Conservation (phyloP, 192 early-diverging fungal genomes). For the Coemansia sp. region DNA sequence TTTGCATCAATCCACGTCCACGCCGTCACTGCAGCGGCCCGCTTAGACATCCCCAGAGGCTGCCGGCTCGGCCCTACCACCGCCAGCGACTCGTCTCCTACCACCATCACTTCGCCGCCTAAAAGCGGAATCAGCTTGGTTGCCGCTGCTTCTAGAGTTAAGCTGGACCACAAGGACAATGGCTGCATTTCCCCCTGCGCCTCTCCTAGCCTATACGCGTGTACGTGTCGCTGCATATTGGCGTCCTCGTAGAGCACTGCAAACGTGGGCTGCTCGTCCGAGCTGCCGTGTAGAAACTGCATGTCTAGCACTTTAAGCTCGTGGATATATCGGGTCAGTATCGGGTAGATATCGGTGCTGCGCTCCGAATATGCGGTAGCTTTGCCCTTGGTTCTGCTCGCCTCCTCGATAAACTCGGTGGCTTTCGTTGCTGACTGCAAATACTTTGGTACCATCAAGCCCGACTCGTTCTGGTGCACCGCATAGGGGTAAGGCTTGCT, state of each 20-base stretch:
- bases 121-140: slow-evolving; percentile 25
- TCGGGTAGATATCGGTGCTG: slow-evolving; percentile 37
- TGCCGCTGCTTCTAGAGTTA: slow-evolving; percentile 18
- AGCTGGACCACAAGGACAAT: slow-evolving; percentile 18
- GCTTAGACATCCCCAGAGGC: slow-evolving; percentile 12
- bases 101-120: slow-evolving; percentile 18
- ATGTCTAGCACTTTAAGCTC: slow-evolving; percentile 47
- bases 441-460: slow-evolving; percentile 21
- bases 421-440: slow-evolving; percentile 2
- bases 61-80: slow-evolving; percentile 7
- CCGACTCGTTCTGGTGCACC: slow-evolving; percentile 11
- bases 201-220: slow-evolving; percentile 26
- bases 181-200: slow-evolving; percentile 18
- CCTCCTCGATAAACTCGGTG: too few relatives aligned
- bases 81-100: slow-evolving; percentile 31
- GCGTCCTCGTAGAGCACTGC: slow-evolving; percentile 48
- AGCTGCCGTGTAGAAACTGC: slow-evolving; percentile 19
- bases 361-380: slow-evolving; percentile 15
- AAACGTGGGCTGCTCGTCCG: slow-evolving; percentile 14
- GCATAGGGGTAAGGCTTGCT: slow-evolving; percentile 27
- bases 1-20: slow-evolving; percentile 56
- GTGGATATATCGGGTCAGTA: slow-evolving; percentile 26
- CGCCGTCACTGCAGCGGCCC: slow-evolving; percentile 50
- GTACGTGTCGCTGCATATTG: slow-evolving; percentile 29
- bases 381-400: slow-evolving; percentile 36